These are phyloP conservation scores for Leccinum subtestaceum DNA, from an alignment of 768 basidiomycete species.

Conservation along the genomic window DNA sequence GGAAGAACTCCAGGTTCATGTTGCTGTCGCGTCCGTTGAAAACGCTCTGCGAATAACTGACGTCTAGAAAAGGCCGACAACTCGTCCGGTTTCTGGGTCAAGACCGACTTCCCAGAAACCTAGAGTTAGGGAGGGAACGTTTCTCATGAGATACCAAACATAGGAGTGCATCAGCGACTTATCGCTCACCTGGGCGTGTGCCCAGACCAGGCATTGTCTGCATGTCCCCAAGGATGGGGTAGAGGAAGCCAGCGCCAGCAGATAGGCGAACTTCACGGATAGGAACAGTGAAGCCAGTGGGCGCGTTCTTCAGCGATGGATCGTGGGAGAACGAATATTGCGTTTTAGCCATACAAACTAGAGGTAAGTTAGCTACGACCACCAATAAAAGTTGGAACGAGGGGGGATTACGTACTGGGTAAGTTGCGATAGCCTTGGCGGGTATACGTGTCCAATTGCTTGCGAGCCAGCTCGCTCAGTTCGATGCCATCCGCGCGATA, in stretches of 20 bases:
- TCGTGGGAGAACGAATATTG: slow-evolving; percentile 98
- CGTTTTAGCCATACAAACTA: slow-evolving; percentile 97
- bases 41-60: slow-evolving; percentile 6
- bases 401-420: slow-evolving; percentile 55
- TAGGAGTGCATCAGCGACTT: not conserved
- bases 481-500: slow-evolving; percentile 93
- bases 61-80: slow-evolving; percentile 78
- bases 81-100: slow-evolving; percentile 74
- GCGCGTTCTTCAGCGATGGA: slow-evolving; percentile 85
- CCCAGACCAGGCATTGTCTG: slow-evolving; percentile 97
- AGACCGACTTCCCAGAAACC: slow-evolving; percentile 91
- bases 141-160: slow-evolving; percentile 10
- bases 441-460: slow-evolving; percentile 89
- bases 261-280: slow-evolving; percentile 85
- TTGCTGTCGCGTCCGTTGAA: slow-evolving; percentile 19
- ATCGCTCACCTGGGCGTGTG: slow-evolving; percentile 72
- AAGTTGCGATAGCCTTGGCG: slow-evolving; percentile 80
- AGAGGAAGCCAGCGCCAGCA: slow-evolving; percentile 94
- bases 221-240: slow-evolving; percentile 95
- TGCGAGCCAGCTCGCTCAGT: slow-evolving; percentile 78
- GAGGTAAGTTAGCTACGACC: not conserved
- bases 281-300: slow-evolving; percentile 89
- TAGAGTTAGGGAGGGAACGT: slow-evolving; percentile 22
- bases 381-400: not conserved
- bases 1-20: slow-evolving; percentile 15